Evolutionary conservation across 73 alveolate species (phyloP).

Genomic region (Paramecium octaurelia): DNA sequence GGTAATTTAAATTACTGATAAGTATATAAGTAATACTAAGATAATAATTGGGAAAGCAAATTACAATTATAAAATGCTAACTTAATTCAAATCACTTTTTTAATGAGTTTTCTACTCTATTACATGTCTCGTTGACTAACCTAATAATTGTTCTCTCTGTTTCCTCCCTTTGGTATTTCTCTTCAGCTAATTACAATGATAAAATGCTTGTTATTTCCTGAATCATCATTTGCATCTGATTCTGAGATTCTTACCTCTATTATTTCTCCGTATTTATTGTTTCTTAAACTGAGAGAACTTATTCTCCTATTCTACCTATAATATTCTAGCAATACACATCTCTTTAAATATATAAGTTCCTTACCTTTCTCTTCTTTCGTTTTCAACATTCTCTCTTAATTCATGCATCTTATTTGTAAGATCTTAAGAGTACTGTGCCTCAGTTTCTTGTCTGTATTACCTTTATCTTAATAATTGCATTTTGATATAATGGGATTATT

Average conservation of each 20-base stretch:
- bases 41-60: neutral
- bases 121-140: slow-evolving; percentile 74
- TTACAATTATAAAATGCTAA: neutral
- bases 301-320: slow-evolving; percentile 51
- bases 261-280: slow-evolving; percentile 56
- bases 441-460: slow-evolving; percentile 65
- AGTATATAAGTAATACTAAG: neutral
- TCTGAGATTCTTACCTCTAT: slow-evolving; percentile 69
- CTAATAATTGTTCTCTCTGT: slow-evolving; percentile 71
- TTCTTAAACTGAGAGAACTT: slow-evolving; percentile 70
- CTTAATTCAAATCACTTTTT: neutral
- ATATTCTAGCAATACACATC: neutral
- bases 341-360: neutral
- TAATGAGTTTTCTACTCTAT: slow-evolving; percentile 65
- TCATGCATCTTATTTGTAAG: neutral
- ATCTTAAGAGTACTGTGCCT: slow-evolving; percentile 25
- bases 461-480: slow-evolving; percentile 72
- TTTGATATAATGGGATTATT: slow-evolving; percentile 61
- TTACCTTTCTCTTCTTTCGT: slow-evolving; percentile 71
- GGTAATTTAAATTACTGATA: neutral
- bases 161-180: slow-evolving; percentile 64
- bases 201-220: slow-evolving; percentile 68
- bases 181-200: slow-evolving; percentile 60
- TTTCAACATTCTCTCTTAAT: slow-evolving; percentile 39
- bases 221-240: slow-evolving; percentile 65